phyloP scores from a whole-genome alignment of 2,329 filamentous ascomycete genomes.

The Chaetomium globosum region DNA sequence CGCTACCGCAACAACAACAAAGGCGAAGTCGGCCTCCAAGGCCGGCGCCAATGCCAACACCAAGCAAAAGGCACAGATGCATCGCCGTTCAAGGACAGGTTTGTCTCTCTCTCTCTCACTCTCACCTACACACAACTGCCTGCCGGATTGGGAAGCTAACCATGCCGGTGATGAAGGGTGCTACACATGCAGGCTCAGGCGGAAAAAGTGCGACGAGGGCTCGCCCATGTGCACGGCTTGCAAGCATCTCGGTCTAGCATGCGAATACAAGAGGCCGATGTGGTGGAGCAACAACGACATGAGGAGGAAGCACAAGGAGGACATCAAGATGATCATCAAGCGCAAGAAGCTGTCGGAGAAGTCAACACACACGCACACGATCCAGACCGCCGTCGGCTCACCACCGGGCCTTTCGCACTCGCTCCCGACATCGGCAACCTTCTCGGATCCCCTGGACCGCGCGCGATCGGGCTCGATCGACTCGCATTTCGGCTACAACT shows the following conservation, averaged over 20 bases:
- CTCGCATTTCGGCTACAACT: conserved; percentile 78
- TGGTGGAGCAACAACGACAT: conserved; percentile 97
- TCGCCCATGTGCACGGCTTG: conserved; percentile 65
- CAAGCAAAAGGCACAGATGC: conserved; percentile 81
- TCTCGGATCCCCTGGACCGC: conserved; percentile 71
- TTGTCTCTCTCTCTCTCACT: conserved; percentile 49
- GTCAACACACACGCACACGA: conserved; percentile 59
- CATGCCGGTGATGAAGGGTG: conserved; percentile 52
- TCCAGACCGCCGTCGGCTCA: conserved; percentile 62
- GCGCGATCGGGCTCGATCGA: conserved; percentile 78
- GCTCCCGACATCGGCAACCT: conserved; percentile 76
- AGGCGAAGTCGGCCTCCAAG: conserved; percentile 62
- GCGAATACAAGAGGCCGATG: conserved; percentile 93
- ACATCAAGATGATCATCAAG: conserved; percentile 97
- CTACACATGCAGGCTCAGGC: conserved; percentile 68
- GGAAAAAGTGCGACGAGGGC: conserved; percentile 71
- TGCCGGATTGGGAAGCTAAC: conserved; percentile 41
- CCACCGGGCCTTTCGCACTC: conserved; percentile 81
- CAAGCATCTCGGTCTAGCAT: conserved; percentile 76
- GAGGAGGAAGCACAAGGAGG: conserved; percentile 83
- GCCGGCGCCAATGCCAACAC: conserved; percentile 53
- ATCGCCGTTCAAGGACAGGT: conserved; percentile 94
- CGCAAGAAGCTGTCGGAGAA: conserved; percentile 93
- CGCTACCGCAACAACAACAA: conserved; percentile 50
- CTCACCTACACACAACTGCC: conserved; percentile 36